phyloP scores from a whole-genome alignment of 345 rosid species.

The Microthlaspi erraticum region DNA sequence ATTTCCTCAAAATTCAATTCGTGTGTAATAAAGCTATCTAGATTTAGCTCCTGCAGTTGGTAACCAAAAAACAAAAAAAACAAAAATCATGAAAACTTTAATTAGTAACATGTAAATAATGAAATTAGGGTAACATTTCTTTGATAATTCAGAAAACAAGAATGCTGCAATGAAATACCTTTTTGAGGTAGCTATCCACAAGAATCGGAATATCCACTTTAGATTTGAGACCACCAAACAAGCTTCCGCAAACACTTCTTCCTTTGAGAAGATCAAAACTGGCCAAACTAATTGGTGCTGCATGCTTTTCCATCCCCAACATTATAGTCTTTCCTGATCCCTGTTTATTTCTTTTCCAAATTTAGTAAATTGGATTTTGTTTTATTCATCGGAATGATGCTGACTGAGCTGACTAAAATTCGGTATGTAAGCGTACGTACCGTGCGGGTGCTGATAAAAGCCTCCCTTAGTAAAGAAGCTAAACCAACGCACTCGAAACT shows the following conservation, averaged over 20 bases:
- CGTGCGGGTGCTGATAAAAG: slow-evolving; percentile 60
- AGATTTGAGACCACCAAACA: slow-evolving; percentile 66
- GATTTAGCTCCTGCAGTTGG: slow-evolving; percentile 52
- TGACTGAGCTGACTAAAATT: neutral
- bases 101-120: no score
- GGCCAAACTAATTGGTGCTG: slow-evolving; percentile 42
- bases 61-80: neutral
- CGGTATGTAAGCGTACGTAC: slow-evolving; percentile 18
- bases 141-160: no score
- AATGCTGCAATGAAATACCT: slow-evolving; percentile 21
- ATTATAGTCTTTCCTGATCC: slow-evolving; percentile 75
- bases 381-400: slow-evolving; percentile 1
- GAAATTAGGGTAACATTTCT: no score
- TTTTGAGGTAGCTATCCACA: slow-evolving; percentile 47
- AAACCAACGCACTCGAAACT: slow-evolving; percentile 84
- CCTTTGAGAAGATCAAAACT: slow-evolving; percentile 53
- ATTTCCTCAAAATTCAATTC: slow-evolving; percentile 59
- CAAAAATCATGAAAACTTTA: neutral
- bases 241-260: slow-evolving; percentile 51
- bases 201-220: slow-evolving; percentile 58
- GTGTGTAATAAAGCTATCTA: slow-evolving; percentile 58
- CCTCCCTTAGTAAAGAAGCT: slow-evolving; percentile 56
- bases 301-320: slow-evolving; percentile 56
- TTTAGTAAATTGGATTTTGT: neutral
- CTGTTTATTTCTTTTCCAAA: slow-evolving; percentile 34